Evolutionary conservation across 1,284 basidiomycete genomes (phyloP).

Genomic region (Boletus subluridellus): DNA sequence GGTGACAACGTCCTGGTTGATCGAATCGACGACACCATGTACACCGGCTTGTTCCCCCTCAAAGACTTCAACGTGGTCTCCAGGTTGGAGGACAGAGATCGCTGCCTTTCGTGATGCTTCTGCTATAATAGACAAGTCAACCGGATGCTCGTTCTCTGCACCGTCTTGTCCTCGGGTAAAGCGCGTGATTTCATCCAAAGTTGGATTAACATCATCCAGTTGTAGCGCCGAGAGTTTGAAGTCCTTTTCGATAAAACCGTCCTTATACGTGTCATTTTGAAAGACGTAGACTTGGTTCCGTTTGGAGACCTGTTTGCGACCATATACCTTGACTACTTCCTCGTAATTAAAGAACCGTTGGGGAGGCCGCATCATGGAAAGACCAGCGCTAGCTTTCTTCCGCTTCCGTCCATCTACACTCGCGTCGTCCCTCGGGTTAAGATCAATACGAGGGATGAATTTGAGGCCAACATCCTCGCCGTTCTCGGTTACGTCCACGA

Average conservation of each 20-base stretch:
- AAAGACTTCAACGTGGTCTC: conserved; percentile 96
- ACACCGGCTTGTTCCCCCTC: conserved; percentile 96
- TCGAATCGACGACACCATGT: conserved; percentile 87
- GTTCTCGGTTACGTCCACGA: conserved; percentile 90
- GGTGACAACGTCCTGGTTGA: conserved; percentile 84
- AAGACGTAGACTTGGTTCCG: conserved; percentile 78
- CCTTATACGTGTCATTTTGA: conserved; percentile 89
- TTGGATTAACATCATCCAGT: conserved; percentile 90
- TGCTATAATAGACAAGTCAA: conserved; percentile 82
- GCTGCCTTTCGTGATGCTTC: conserved; percentile 86
- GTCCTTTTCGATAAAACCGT: conserved; percentile 97
- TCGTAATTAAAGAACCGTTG: conserved; percentile 94
- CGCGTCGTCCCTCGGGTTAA: conserved; percentile 82
- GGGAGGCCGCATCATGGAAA: conserved; percentile 73
- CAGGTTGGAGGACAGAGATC: conserved; percentile 89
- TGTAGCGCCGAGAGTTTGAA: conserved; percentile 80
- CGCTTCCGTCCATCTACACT: conserved; percentile 66
- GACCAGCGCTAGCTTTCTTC: conserved; percentile 55
- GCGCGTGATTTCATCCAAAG: conserved; percentile 91
- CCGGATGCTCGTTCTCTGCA: conserved; percentile 54
- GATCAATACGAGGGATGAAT: conserved; percentile 95
- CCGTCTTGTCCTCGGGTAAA: conserved; percentile 76
- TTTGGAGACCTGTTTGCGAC: conserved; percentile 69
- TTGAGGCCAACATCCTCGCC: conserved; percentile 92
- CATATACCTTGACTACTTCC: conserved; percentile 87